A percentile compares a stretch with the other conserved stretches of the same genome.
Conservation (phyloP, 176 grass and related monocot genomes). For the Ensete glaucum region DNA sequence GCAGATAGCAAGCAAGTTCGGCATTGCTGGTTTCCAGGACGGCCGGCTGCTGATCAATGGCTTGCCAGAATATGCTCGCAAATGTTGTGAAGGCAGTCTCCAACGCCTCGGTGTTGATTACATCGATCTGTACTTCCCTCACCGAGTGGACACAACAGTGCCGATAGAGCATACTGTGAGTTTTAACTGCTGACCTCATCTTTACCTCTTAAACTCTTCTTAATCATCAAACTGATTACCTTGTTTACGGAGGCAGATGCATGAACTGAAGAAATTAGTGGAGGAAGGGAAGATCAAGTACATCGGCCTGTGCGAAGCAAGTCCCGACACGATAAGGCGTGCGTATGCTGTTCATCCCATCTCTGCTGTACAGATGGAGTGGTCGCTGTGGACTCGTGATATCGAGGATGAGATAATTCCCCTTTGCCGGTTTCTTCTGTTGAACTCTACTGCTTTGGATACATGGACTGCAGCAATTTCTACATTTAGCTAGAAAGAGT, state of each 20-base stretch:
- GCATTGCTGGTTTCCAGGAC: constrained; percentile 35
- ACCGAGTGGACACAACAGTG: constrained; percentile 60
- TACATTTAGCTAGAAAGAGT: too few relatives aligned
- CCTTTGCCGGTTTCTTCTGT: constrained; percentile 56
- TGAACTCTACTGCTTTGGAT: background rate
- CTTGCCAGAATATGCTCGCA: constrained; percentile 44
- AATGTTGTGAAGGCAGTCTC: constrained; percentile 54
- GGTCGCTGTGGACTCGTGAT: constrained; percentile 74
- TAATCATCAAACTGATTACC: background rate
- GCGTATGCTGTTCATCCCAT: constrained; percentile 79
- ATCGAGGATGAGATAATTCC: constrained; percentile 72
- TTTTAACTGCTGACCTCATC: background rate
- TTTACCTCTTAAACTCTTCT: background rate
- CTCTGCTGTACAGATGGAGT: constrained; percentile 60
- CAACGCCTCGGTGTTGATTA: constrained; percentile 52
- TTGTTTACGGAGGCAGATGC: constrained; percentile 31
- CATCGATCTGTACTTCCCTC: constrained; percentile 80
- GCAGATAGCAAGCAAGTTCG: constrained; percentile 67
- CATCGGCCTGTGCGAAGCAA: constrained; percentile 70
- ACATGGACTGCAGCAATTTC: too few relatives aligned
- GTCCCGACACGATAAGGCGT: constrained; percentile 47
- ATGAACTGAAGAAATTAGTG: constrained; percentile 62
- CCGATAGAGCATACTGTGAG: constrained; percentile 80
- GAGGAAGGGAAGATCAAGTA: constrained; percentile 70
- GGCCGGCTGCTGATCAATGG: constrained; percentile 50